phyloP scores from a whole-genome alignment of 805 yeast genomes.

The Lachancea nothofagi region DNA sequence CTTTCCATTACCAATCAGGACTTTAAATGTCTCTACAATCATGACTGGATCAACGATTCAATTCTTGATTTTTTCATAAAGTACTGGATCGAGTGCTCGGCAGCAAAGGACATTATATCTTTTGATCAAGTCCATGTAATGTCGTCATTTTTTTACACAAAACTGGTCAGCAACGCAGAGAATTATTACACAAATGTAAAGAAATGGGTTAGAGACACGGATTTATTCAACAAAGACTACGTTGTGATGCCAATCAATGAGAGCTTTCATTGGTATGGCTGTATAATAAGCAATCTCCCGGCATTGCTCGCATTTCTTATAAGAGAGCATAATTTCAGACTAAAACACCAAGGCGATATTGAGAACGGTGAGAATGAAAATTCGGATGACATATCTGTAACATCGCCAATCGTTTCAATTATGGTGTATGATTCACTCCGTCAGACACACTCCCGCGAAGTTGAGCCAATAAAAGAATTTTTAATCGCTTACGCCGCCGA shows the following conservation, averaged over 20 bases:
- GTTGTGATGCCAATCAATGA: slow-evolving; percentile 79
- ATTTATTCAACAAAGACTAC: slow-evolving; percentile 52
- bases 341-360: slow-evolving; percentile 5
- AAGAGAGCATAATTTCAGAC: slow-evolving; percentile 7
- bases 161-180: slow-evolving; percentile 41
- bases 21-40: slow-evolving; percentile 69
- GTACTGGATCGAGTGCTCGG: slow-evolving; percentile 42
- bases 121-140: slow-evolving; percentile 48
- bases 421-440: slow-evolving; percentile 73
- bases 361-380: slow-evolving; percentile 11
- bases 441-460: slow-evolving; percentile 45
- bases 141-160: slow-evolving; percentile 79
- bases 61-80: slow-evolving; percentile 79
- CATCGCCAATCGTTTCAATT: slow-evolving; percentile 24
- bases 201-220: slow-evolving; percentile 72
- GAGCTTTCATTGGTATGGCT: slow-evolving; percentile 81
- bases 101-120: slow-evolving; percentile 27
- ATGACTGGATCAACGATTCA: slow-evolving; percentile 86
- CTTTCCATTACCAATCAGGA: slow-evolving; percentile 63
- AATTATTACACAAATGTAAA: slow-evolving; percentile 56
- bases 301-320: slow-evolving; percentile 17
- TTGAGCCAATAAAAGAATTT: slow-evolving; percentile 53
- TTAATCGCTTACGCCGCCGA: slow-evolving; percentile 66
- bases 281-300: slow-evolving; percentile 56
- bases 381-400: slow-evolving; percentile 15